phyloP scores from a whole-genome alignment of 352 stramenopile species.

The Phytophthora parvispora region DNA sequence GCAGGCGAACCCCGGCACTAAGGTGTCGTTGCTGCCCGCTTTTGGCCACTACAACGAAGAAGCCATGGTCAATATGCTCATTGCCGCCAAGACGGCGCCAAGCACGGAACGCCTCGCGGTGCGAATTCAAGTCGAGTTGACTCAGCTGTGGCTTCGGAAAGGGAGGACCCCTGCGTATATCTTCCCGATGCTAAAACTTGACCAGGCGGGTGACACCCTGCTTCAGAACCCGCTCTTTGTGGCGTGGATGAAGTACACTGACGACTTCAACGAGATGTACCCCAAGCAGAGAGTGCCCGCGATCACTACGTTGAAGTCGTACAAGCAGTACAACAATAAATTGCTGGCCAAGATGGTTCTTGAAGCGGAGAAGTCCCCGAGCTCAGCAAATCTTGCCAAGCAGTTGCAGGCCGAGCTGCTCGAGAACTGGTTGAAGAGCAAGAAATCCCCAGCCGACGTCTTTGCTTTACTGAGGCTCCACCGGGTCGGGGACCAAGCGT shows the following conservation, averaged over 20 bases:
- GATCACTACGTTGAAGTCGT: conserved; percentile 3
- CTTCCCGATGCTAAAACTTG: conserved; percentile 8
- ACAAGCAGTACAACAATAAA: neutral
- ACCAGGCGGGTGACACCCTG: conserved; percentile 6
- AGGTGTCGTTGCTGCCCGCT: neutral
- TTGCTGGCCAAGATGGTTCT: conserved; percentile 15
- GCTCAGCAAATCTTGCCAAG: neutral
- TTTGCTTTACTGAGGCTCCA: conserved; percentile 1
- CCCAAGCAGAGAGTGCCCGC: neutral
- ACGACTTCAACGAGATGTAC: conserved; percentile 9
- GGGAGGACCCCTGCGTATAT: neutral
- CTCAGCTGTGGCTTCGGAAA: neutral
- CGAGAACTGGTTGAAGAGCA: neutral
- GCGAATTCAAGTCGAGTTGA: neutral
- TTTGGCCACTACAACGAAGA: conserved; percentile 12
- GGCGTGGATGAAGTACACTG: conserved; percentile 19
- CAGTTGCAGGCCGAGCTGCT: conserved; percentile 5
- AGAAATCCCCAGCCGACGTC: neutral
- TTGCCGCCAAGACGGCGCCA: neutral
- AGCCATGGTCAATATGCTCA: conserved; percentile 14
- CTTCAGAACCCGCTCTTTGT: conserved; percentile 5
- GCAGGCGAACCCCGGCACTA: conserved; percentile 8
- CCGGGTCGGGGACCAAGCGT: neutral
- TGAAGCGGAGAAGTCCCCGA: neutral
- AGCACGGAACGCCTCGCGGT: neutral